Percentiles rank a stretch among this genome's conserved stretches.
Conservation (phyloP, 352 stramenopile species). For the Thalassiosira delicatula region DNA sequence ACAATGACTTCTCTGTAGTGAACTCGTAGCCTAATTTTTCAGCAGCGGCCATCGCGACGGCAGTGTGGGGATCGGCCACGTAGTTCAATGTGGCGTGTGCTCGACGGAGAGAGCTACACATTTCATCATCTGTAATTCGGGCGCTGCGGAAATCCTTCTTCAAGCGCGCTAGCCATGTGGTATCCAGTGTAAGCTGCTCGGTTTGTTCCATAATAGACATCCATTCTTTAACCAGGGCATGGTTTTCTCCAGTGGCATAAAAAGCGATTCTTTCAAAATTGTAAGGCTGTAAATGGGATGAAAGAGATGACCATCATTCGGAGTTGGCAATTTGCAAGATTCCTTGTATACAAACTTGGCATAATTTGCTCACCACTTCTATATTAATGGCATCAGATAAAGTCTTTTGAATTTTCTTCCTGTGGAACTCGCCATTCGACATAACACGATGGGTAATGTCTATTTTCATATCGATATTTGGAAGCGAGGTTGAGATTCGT, state of each 20-base stretch:
- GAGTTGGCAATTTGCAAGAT: too few species aligned
- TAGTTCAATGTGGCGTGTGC: constrained; percentile 59
- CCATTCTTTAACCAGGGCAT: constrained; percentile 67
- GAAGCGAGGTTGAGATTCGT: too few species aligned
- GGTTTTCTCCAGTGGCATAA: constrained; percentile 71
- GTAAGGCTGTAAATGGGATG: too few species aligned
- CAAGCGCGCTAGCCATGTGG: constrained; percentile 56
- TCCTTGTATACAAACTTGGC: too few species aligned
- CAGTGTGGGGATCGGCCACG: constrained; percentile 81
- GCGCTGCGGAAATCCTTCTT: constrained; percentile 75
- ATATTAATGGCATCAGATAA: too few species aligned
- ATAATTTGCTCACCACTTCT: too few species aligned
- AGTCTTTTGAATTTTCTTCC: too few species aligned
- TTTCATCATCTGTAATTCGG: constrained; percentile 80
- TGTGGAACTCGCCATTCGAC: too few species aligned
- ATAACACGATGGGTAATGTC: too few species aligned
- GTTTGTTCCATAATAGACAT: constrained; percentile 70
- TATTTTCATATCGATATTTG: too few species aligned
- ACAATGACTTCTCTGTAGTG: constrained; percentile 7
- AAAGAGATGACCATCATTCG: too few species aligned
- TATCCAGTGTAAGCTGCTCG: constrained; percentile 50
- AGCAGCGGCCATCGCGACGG: constrained; percentile 74
- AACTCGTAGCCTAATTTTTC: constrained; percentile 69
- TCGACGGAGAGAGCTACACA: constrained; percentile 58
- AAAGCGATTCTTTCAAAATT: constrained; percentile 84